Evolutionary conservation across 2,329 filamentous ascomycete genomes (phyloP).

Genomic region (Mycosphaerella arachidis): DNA sequence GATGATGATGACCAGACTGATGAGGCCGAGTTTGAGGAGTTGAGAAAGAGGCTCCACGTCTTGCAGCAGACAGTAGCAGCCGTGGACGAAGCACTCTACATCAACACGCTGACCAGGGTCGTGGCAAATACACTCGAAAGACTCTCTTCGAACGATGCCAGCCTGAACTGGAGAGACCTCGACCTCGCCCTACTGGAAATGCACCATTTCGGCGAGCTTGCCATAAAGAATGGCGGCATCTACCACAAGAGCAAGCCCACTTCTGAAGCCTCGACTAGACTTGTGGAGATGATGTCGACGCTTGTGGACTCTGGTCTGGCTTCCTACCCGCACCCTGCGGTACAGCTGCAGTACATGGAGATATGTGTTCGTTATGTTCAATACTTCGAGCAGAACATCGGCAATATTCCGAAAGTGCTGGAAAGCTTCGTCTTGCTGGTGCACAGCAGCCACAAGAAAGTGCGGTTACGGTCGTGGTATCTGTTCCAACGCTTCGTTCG

Average conservation of each 20-base stretch:
- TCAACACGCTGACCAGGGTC: constrained; percentile 79
- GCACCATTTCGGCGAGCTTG: constrained; percentile 90
- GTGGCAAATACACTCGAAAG: constrained; percentile 83
- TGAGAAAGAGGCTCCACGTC: constrained; percentile 82
- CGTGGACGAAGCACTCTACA: constrained; percentile 82
- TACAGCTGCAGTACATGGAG: constrained; percentile 96
- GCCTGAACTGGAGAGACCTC: constrained; percentile 89
- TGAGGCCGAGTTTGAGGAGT: constrained; percentile 93
- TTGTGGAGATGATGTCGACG: constrained; percentile 89
- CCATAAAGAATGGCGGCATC: constrained; percentile 82
- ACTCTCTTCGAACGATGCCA: constrained; percentile 67
- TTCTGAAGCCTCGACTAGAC: constrained; percentile 69
- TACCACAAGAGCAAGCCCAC: constrained; percentile 80
- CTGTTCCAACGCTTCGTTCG: constrained; percentile 91
- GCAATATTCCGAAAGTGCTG: constrained; percentile 78
- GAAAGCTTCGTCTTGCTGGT: constrained; percentile 88
- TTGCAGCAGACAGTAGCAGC: constrained; percentile 89
- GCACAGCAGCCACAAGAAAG: constrained; percentile 80
- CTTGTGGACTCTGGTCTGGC: constrained; percentile 91
- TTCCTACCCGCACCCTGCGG: constrained; percentile 81
- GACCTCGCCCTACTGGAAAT: constrained; percentile 93
- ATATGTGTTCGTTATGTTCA: constrained; percentile 90
- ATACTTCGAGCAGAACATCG: constrained; percentile 82
- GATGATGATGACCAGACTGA: constrained; percentile 92
- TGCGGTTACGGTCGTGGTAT: constrained; percentile 93